Conservation (phyloP, 805 yeast genomes). For the Zygoascus tannicola region DNA sequence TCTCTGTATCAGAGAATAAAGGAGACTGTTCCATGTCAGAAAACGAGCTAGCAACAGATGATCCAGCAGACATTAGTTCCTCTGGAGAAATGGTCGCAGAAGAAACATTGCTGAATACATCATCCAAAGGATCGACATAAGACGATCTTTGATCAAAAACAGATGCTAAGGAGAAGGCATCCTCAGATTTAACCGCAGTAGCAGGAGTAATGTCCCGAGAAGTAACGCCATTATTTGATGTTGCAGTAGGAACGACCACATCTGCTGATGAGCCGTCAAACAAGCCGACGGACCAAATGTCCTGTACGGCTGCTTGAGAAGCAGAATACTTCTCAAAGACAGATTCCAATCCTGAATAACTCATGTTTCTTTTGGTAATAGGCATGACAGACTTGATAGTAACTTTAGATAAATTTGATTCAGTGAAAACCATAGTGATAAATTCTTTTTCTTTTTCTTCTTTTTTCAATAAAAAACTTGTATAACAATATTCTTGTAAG, state of each 20-base stretch:
- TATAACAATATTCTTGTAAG: constrained; percentile 6
- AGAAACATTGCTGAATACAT: constrained; percentile 5
- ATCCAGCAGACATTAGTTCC: constrained; percentile 12
- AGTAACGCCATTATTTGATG: not conserved
- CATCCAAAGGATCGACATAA: constrained; percentile 11
- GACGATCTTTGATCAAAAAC: constrained; percentile 4
- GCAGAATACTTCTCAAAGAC: constrained; percentile 28
- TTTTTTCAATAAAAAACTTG: too few relatives aligned
- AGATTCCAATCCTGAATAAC: constrained; percentile 20
- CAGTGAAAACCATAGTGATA: constrained; percentile 2
- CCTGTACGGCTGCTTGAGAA: constrained; percentile 21
- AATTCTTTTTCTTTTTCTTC: too few relatives aligned
- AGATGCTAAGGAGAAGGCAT: constrained; percentile 4
- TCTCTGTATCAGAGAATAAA: constrained; percentile 24
- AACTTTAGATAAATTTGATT: not conserved
- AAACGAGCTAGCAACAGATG: constrained; percentile 6
- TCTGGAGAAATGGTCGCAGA: constrained; percentile 17
- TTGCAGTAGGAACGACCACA: not conserved
- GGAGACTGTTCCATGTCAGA: constrained; percentile 25
- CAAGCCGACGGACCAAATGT: constrained; percentile 19
- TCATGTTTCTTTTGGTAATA: constrained; percentile 1
- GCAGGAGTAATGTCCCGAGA: not conserved
- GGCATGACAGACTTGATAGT: not conserved
- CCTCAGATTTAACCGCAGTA: not conserved
- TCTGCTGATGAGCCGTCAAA: constrained; percentile 2